Conservation (phyloP, 768 basidiomycete species). For the Panaeolus cyanescens region DNA sequence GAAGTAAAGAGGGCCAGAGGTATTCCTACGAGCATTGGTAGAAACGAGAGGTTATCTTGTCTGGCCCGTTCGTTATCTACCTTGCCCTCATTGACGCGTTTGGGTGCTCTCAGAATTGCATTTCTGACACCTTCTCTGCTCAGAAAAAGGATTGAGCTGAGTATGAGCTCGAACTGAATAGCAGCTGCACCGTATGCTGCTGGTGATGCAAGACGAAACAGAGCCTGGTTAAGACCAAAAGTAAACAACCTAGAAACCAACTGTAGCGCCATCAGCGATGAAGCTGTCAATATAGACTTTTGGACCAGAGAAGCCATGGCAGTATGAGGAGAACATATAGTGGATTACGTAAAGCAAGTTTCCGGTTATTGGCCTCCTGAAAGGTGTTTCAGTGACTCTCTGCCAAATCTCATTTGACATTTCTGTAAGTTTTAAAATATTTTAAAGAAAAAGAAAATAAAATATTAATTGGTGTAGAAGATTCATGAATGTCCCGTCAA, state of each 20-base stretch:
- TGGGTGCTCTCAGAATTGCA: slow-evolving; percentile 67
- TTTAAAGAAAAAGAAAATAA: no score
- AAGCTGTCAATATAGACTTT: slow-evolving; percentile 43
- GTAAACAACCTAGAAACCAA: slow-evolving; percentile 83
- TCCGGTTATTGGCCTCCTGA: no score
- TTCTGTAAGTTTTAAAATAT: no score
- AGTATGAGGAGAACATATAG: not conserved
- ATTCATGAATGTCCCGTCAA: slow-evolving; percentile 30
- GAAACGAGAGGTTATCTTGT: slow-evolving; percentile 49
- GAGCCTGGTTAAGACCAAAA: slow-evolving; percentile 85
- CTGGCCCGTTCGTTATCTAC: slow-evolving; percentile 6
- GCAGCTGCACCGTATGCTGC: slow-evolving; percentile 87
- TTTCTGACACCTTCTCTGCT: slow-evolving; percentile 92
- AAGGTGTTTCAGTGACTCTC: no score
- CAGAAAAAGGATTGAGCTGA: slow-evolving; percentile 89
- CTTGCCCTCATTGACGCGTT: slow-evolving; percentile 7
- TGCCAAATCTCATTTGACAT: no score
- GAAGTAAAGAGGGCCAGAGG: slow-evolving; percentile 59
- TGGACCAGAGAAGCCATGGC: slow-evolving; percentile 19
- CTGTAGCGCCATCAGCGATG: slow-evolving; percentile 84
- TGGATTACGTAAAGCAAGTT: no score
- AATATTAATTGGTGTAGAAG: no score
- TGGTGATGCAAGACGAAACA: slow-evolving; percentile 83
- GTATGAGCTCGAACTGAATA: slow-evolving; percentile 91
- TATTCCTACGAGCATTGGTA: slow-evolving; percentile 72